These are phyloP conservation scores for Salix purpurea DNA, from an alignment of 345 rosid species.

Conservation along the genomic window DNA sequence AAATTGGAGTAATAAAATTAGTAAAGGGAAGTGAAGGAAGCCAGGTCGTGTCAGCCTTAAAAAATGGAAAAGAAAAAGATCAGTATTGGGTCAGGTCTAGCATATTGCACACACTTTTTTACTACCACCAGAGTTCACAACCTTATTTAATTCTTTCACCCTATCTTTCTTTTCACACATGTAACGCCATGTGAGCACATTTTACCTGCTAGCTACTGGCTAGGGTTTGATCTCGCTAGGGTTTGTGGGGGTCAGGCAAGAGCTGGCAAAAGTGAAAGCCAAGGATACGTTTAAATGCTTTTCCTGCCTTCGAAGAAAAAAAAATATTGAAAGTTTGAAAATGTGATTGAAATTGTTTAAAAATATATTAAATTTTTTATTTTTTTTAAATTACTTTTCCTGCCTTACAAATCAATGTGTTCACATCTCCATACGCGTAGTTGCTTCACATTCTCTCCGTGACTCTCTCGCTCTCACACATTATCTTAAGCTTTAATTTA, in stretches of 20 bases:
- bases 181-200: not conserved
- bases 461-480: not conserved
- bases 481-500: slow-evolving; percentile 7
- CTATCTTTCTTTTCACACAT: not conserved
- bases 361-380: no score
- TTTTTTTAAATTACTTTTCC: no score
- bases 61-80: not conserved
- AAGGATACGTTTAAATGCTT: not conserved
- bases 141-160: not conserved
- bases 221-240: not conserved
- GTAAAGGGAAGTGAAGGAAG: no score
- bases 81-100: not conserved
- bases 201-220: not conserved
- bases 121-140: not conserved
- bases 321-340: no score
- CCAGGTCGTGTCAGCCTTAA: not conserved
- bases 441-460: slow-evolving; percentile 27
- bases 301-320: not conserved
- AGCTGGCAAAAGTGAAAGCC: not conserved
- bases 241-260: not conserved
- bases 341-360: no score
- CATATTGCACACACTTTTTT: not conserved
- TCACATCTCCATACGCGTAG: slow-evolving; percentile 10
- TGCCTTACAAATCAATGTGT: not conserved
- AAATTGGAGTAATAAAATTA: no score